A percentile compares a stretch with the other conserved stretches of the same genome.
Evolutionary conservation across 2,329 filamentous ascomycete species (phyloP).

Genomic region (Onygenales sp.): DNA sequence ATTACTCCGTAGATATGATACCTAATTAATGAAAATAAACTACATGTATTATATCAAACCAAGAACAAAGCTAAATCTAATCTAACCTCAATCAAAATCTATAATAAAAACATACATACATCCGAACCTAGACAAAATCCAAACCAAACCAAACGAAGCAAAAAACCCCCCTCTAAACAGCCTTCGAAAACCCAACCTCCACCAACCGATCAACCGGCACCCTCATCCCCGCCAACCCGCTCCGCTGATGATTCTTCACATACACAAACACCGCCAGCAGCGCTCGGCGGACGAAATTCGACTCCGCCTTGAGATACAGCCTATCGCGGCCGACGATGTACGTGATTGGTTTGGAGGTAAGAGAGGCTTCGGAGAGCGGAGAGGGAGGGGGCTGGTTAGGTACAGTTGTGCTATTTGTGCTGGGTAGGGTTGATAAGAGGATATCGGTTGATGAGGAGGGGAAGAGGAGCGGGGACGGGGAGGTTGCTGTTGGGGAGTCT

Average conservation of each 20-base stretch:
- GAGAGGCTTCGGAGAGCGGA: background rate
- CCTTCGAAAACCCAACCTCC: conserved; percentile 34
- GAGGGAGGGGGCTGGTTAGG: background rate
- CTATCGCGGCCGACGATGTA: conserved; percentile 40
- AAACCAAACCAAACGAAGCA: no score
- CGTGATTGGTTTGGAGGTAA: conserved; percentile 22
- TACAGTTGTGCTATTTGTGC: conserved; percentile 6
- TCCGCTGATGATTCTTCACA: conserved; percentile 30
- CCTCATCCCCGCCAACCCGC: conserved; percentile 27
- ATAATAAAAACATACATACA: background rate
- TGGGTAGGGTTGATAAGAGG: conserved; percentile 8
- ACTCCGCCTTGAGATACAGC: conserved; percentile 23
- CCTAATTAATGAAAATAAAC: no score
- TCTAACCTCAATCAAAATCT: background rate
- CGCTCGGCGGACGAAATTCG: conserved; percentile 18
- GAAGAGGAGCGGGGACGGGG: background rate
- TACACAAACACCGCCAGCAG: conserved; percentile 27
- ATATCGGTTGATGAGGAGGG: background rate
- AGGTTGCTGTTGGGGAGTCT: background rate
- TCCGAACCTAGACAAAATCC: no score
- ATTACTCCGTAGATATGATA: no score
- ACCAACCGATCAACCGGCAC: conserved; percentile 28
- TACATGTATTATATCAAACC: background rate
- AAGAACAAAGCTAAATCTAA: background rate
- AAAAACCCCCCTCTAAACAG: conserved; percentile 14